Base-by-base conservation (phyloP, 2,329 filamentous ascomycete genomes). In the Fusarium phyllophilum region DNA sequence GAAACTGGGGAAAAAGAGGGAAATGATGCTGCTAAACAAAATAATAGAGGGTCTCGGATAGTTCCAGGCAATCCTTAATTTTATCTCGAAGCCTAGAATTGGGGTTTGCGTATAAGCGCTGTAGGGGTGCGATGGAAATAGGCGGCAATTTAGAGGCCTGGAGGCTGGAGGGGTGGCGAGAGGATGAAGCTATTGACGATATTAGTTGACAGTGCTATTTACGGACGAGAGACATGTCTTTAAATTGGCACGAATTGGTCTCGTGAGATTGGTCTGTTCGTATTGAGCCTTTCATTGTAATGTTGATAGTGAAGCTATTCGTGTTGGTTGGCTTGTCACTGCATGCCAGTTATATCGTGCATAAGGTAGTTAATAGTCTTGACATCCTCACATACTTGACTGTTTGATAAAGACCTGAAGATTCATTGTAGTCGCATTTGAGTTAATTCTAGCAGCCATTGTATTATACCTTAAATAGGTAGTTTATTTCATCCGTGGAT, bases 31-130 rank as follows among this genome's bases (percentile, higher is more conserved):
- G 15, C 17, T 14, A 29, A 44, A n/a, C 11, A 22, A 44, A 44
- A n/a, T 12, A 22, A 44, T 14, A 70, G 24, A 41, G 58, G 34
- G 22, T 14, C 18, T n/a, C 26, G 22, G 20, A 34, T 34, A 39
- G 31, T 18, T 24, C 22, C 44, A 51, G 13, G 33, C 33, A 54
- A 54, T 38, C 42, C 67, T 65, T 66, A 42, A 60, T 59, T 54
- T 59, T 39, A 51, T 55, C 24, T 46, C 33, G 66, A 59, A 66
- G 67, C 66, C 66, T 70, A 36, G 66, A 66, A 31, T 38, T 24
- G 38, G 45, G 18, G 41, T 34, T 58, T 41, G 22, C 29, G 54
- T 58, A 31, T 29, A 52, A 42, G 51, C 38, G 29, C 45, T 69
- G 31, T 36, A 33, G 67, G 48, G 33, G 66, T 52, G 39, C 36